A percentile compares a stretch with the other conserved stretches of the same genome.
Evolutionary conservation across 2,329 filamentous ascomycete genomes (phyloP).

Genomic region (Penicillium sp.): DNA sequence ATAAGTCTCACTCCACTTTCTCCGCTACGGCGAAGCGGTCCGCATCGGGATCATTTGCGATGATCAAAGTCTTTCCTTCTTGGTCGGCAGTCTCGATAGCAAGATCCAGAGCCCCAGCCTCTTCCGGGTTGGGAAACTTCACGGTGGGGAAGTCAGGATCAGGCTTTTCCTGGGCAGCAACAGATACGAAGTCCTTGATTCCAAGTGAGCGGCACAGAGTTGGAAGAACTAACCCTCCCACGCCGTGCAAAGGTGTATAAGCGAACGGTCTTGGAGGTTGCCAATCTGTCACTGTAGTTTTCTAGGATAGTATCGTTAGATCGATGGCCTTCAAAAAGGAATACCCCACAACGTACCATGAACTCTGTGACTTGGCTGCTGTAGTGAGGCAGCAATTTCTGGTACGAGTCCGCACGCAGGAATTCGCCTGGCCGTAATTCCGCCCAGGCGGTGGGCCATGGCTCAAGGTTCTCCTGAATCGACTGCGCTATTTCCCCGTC

Average conservation of each 20-base stretch:
- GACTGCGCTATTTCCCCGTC: constrained; percentile 58
- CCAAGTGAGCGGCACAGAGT: constrained; percentile 34
- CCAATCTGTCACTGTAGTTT: constrained; percentile 32
- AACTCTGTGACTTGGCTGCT: constrained; percentile 31
- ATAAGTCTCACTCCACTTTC: constrained; percentile 46
- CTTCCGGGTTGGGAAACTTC: constrained; percentile 64
- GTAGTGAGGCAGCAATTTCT: constrained; percentile 31
- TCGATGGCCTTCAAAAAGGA: neutral
- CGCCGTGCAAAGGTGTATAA: constrained; percentile 44
- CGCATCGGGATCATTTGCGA: constrained; percentile 65
- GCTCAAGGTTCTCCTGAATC: constrained; percentile 56
- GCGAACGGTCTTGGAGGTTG: constrained; percentile 37
- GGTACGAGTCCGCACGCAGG: constrained; percentile 29
- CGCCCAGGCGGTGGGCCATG: constrained; percentile 46
- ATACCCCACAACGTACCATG: constrained; percentile 25
- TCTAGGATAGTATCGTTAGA: constrained; percentile 24
- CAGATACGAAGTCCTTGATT: constrained; percentile 35
- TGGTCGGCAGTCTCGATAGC: constrained; percentile 56
- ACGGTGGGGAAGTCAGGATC: constrained; percentile 64
- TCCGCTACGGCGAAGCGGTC: constrained; percentile 63
- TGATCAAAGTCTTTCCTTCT: constrained; percentile 50
- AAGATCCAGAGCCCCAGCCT: constrained; percentile 60
- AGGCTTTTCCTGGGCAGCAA: constrained; percentile 53
- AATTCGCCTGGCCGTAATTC: constrained; percentile 46
- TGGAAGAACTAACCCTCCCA: constrained; percentile 38